Evolutionary conservation across 176 grass and related monocot species (phyloP), one percentile per base, ranked within the genome.

Genomic region (Thinopyrum elongatum): DNA sequence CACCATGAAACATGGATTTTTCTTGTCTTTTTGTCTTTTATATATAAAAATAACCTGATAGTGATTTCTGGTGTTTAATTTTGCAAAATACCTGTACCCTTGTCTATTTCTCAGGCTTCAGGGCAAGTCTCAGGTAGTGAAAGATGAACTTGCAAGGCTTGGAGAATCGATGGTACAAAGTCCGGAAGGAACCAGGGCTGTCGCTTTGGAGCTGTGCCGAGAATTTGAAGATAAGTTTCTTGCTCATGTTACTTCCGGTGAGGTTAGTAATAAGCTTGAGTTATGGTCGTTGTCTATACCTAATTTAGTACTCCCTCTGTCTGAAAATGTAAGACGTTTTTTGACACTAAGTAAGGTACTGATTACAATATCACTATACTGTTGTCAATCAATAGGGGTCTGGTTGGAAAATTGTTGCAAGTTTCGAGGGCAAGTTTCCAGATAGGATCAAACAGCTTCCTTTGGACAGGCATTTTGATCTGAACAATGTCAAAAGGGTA

Each of bases 401-500:
- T 28, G 94, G 94, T 80, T 97, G 90, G 88, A 97, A 97, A 94
- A 92, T 97, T 86, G 94, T 97, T 88, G 90, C 92, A 69, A 97
- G 94, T 84, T 97, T 97, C 27, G 94, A 97, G 81, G 94, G 94
- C 26, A 97, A 97, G 53, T 97, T 97, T 86, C 94, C 94, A 22
- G 93, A 90, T 84, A 94, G 94, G 82, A 97, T 97, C 90, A 97
- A 97, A 89, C 88, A 97, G 63, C 90, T 97, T 74, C 94, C 94
- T 6, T 41, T 97, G 88, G 94, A 94, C 62, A 91, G 94, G 30
- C 94, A 97, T 88, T 97, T 97, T 90, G 94, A 97, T 77, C 51
- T 97, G 76, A 97, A 94, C 81, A 97, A 97, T 70, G 94, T 97
- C 73, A 97, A 97, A 88, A 88, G 94, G 92, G 94, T 97, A 97